Percentiles rank a stretch among this genome's conserved stretches.
phyloP scores from a whole-genome alignment of 345 rosid genomes.

The Brassica incana region DNA sequence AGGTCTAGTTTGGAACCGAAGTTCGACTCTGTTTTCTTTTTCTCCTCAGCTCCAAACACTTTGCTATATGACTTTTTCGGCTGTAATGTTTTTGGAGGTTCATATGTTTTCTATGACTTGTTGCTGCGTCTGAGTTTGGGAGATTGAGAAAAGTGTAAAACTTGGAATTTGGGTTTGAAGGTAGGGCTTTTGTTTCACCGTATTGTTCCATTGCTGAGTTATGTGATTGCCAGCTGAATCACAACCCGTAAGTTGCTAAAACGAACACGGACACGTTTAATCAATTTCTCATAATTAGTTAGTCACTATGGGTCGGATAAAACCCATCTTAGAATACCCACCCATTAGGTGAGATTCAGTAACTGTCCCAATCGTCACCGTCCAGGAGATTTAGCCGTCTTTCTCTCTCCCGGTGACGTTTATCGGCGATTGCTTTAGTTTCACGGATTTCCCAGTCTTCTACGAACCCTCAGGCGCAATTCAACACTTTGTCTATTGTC shows the following conservation, averaged over 20 bases:
- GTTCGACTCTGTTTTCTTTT: not conserved
- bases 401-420: no score
- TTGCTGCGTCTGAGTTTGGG: not conserved
- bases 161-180: not conserved
- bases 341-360: not conserved
- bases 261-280: no score
- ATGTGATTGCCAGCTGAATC: no score
- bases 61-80: not conserved
- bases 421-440: no score
- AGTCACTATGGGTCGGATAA: not conserved
- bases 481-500: no score
- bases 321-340: not conserved
- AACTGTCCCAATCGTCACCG: not conserved
- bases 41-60: conserved; percentile 5
- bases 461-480: no score
- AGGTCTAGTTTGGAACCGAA: conserved; percentile 21
- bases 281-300: not conserved
- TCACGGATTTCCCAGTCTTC: no score
- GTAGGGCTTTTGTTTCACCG: not conserved
- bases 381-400: not conserved
- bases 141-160: not conserved
- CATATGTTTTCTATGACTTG: not conserved
- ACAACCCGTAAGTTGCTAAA: no score
- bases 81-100: not conserved
- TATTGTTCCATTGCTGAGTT: no score